Evolutionary conservation across 2,329 filamentous ascomycete genomes (phyloP), one percentile per base, ranked within the genome.

Genomic region (Leptographium flavum): DNA sequence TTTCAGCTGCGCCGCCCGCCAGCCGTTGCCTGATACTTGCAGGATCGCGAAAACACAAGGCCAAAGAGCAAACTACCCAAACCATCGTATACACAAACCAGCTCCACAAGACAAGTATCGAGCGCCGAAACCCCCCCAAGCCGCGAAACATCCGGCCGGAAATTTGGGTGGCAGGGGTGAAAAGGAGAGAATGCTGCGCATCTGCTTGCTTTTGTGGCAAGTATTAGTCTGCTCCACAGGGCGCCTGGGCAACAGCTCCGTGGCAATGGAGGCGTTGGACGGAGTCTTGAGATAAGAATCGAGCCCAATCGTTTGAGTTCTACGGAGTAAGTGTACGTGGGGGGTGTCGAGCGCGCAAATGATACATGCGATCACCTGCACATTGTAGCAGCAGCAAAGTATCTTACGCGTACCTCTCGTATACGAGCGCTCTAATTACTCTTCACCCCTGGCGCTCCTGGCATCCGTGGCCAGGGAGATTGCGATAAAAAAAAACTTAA

Each of bases 131-230:
- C 32, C 23, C 41, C n/a, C 13, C 13, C 8, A 28, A 28, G 8
- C 5, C 22, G 43, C 43, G 36, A 30, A 23, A 33, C 39, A 43
- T 32, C 43, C 47, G 43, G 30, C 45, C 49, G 47, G 49, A 50
- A 50, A 50, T 50, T 50, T 47, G 47, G 33, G 10, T 31, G 41
- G 21, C 45, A 47, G 47, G 49, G 49, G 45, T 47, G 11, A 44
- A 39, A 39, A 45, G 27, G 42, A 38, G 42, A 38, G 31, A 28
- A 32, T 23, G 27, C 22, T 15, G 9, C 27, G 27, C 27, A 28
- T 33, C 13, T 28, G 33, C 21, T 39, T 39, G 8, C 27, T 44
- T 44, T 17, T 31, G 6, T n/a, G n/a, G n/a, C n/a, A n/a, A n/a
- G n/a, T n/a, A n/a, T n/a, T n/a, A n/a, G n/a, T n/a, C n/a, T n/a